phyloP scores from a whole-genome alignment of 2,329 filamentous ascomycete species.

The Camillea tinctor region DNA sequence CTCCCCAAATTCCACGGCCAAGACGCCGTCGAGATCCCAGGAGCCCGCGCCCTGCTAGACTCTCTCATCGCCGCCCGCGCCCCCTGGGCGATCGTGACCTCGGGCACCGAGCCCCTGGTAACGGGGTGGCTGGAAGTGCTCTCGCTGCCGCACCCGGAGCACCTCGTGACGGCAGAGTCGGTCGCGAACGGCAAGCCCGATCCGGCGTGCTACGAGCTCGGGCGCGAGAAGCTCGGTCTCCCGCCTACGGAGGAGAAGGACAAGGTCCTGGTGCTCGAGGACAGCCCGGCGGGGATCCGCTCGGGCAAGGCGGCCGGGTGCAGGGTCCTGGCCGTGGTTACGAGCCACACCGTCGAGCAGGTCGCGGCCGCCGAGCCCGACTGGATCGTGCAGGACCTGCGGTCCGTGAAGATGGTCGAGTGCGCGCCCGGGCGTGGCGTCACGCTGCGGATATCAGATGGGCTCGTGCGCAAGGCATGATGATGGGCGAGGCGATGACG shows the following conservation, averaged over 20 bases:
- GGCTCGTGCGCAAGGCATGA: conserved; percentile 36
- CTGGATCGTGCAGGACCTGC: conserved; percentile 80
- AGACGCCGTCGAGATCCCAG: conserved; percentile 83
- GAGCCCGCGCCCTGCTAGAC: conserved; percentile 69
- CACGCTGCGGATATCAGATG: conserved; percentile 66
- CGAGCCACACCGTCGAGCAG: conserved; percentile 75
- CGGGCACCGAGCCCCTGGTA: conserved; percentile 66
- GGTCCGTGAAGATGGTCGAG: conserved; percentile 65
- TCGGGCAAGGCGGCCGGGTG: conserved; percentile 85
- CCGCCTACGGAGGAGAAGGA: conserved; percentile 34
- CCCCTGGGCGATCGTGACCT: conserved; percentile 86
- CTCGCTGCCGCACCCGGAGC: conserved; percentile 61
- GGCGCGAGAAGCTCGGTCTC: conserved; percentile 59
- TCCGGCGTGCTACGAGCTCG: conserved; percentile 70
- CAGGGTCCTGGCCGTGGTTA: conserved; percentile 79
- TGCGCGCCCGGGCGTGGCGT: conserved; percentile 50
- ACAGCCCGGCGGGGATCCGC: conserved; percentile 80
- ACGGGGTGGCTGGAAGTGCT: conserved; percentile 70
- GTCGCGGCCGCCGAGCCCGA: conserved; percentile 76
- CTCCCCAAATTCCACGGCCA: conserved; percentile 75
- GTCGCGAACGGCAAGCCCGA: conserved; percentile 76
- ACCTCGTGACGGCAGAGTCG: conserved; percentile 73
- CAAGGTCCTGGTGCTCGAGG: conserved; percentile 75
- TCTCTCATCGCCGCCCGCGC: conserved; percentile 59
- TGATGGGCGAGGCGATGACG: not conserved